These are phyloP conservation scores for Calonectria pseudoturangicola DNA, from an alignment of 2,329 filamentous ascomycete genomes.

Conservation along the genomic window DNA sequence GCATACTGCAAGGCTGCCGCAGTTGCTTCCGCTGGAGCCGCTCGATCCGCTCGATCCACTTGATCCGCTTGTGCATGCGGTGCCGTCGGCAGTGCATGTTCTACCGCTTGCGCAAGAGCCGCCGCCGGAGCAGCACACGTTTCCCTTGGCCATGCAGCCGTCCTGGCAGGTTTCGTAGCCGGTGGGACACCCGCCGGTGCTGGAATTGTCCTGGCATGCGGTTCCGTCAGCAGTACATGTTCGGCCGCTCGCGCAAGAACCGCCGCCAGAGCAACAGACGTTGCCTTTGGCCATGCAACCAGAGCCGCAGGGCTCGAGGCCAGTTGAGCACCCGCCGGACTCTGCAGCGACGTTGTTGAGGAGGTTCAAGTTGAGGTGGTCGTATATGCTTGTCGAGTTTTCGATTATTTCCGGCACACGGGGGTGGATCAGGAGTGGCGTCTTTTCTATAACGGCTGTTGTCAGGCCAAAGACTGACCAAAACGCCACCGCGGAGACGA, in stretches of 20 bases:
- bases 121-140: constrained; percentile 21
- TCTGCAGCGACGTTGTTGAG: constrained; percentile 1
- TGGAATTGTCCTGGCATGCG: background rate
- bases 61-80: background rate
- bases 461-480: constrained; percentile 3
- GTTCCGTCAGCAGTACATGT: constrained; percentile 16
- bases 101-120: constrained; percentile 17
- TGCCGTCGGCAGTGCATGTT: constrained; percentile 16
- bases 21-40: background rate
- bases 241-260: constrained; percentile 16
- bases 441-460: background rate
- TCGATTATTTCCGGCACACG: background rate
- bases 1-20: background rate
- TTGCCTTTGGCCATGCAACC: constrained; percentile 23
- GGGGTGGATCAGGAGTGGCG: constrained; percentile 10
- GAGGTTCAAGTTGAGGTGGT: constrained; percentile 1
- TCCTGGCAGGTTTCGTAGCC: background rate
- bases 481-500: constrained; percentile 9
- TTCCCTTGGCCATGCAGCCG: constrained; percentile 19
- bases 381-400: constrained; percentile 4
- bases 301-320: background rate
- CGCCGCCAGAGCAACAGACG: constrained; percentile 18
- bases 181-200: background rate
- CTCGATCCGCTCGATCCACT: background rate
- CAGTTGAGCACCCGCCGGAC: background rate